These are phyloP conservation scores for Astrocystis sublimbata DNA, from an alignment of 495 filamentous ascomycete species.

Conservation along the genomic window DNA sequence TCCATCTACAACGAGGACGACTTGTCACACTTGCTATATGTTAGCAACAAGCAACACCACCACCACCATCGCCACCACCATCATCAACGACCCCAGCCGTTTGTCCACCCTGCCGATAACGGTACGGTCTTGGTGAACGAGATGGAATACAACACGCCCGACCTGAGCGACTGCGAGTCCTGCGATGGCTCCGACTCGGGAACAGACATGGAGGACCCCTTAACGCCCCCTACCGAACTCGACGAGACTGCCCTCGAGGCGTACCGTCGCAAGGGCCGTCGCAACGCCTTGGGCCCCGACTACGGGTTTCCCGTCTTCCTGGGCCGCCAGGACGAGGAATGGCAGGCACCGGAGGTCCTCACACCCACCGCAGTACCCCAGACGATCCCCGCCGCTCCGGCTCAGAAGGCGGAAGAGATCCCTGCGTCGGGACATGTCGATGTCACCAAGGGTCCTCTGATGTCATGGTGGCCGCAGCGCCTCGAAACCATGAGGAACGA, in stretches of 20 bases:
- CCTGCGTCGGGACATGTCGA: slow-evolving; percentile 22
- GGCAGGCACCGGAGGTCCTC: background rate
- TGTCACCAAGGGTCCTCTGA: slow-evolving; percentile 23
- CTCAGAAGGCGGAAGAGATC: slow-evolving; percentile 14
- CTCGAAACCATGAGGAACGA: slow-evolving; percentile 21
- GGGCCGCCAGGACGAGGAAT: slow-evolving; percentile 30
- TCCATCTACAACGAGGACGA: slow-evolving; percentile 49
- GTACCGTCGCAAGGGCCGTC: slow-evolving; percentile 15
- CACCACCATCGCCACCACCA: slow-evolving; percentile 29
- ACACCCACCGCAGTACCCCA: background rate
- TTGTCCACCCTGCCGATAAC: slow-evolving; percentile 14
- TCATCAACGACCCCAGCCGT: slow-evolving; percentile 17
- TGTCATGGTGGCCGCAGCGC: slow-evolving; percentile 34
- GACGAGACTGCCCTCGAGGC: slow-evolving; percentile 4
- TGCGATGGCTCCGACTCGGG: slow-evolving; percentile 12
- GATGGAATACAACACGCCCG: slow-evolving; percentile 26
- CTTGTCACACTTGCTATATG: slow-evolving; percentile 37
- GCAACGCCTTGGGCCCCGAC: slow-evolving; percentile 24
- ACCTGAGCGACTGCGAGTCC: slow-evolving; percentile 36
- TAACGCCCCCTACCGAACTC: slow-evolving; percentile 11
- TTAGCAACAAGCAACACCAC: slow-evolving; percentile 23
- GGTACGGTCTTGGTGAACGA: slow-evolving; percentile 27
- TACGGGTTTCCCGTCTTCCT: slow-evolving; percentile 34
- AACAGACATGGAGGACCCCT: slow-evolving; percentile 25
- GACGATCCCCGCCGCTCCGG: background rate